These are phyloP conservation scores for Wallacemonas sp. DNA, from an alignment of 208 protist genomes.

Conservation along the genomic window DNA sequence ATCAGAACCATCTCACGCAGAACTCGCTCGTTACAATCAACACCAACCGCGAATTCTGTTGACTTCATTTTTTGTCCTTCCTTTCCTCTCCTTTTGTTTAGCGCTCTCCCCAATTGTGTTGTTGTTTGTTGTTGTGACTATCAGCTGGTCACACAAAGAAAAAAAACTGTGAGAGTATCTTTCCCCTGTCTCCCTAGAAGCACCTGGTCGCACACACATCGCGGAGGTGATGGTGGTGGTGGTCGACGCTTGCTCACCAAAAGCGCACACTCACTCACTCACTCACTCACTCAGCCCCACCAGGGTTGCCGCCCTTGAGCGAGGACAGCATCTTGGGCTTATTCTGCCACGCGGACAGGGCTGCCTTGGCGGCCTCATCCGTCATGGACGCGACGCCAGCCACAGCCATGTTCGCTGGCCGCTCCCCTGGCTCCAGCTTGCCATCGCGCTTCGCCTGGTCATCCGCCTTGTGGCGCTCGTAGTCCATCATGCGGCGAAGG, in stretches of 20 bases:
- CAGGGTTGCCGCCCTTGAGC: slow-evolving; percentile 3
- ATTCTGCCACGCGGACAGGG: slow-evolving; percentile 27
- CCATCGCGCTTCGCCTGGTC: slow-evolving; percentile 31
- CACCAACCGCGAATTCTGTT: not conserved
- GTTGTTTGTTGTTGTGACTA: not conserved
- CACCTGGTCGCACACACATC: too few species aligned
- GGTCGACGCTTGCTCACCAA: not conserved
- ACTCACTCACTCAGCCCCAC: not conserved
- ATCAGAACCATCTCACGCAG: not conserved
- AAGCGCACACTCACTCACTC: not conserved
- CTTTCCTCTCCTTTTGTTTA: slow-evolving; percentile 7
- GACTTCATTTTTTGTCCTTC: not conserved
- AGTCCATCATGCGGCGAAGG: slow-evolving; percentile 78
- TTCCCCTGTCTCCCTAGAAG: not conserved
- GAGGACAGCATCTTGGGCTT: slow-evolving; percentile 22
- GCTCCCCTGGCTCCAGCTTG: slow-evolving; percentile 26
- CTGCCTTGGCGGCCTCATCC: slow-evolving; percentile 32
- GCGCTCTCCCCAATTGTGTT: not conserved
- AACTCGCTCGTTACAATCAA: not conserved
- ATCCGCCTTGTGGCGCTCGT: slow-evolving; percentile 49
- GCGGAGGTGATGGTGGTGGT: not conserved
- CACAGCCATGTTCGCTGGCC: slow-evolving; percentile 49
- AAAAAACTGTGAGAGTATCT: not conserved
- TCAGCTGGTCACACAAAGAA: not conserved
- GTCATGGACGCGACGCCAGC: slow-evolving; percentile 61